These are phyloP conservation scores for Cladophialophora immunda DNA, from an alignment of 2,329 filamentous ascomycete species.

Conservation along the genomic window DNA sequence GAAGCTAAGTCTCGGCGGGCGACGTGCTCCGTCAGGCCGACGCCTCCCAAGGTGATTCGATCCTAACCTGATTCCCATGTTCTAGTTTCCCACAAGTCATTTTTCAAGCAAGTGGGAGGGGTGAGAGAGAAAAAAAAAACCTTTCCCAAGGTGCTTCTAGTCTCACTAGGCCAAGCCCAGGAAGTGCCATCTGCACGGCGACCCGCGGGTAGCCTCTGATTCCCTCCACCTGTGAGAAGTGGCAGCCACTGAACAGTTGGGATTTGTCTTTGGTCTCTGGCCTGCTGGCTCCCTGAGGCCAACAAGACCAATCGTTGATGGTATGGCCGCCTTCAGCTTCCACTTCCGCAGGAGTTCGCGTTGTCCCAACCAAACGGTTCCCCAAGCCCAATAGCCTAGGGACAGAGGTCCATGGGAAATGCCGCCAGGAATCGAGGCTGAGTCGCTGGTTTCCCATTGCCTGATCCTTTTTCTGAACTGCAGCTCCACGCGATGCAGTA, in stretches of 20 bases:
- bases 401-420: conserved; percentile 23
- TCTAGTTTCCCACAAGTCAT: conserved; percentile 21
- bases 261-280: conserved; percentile 26
- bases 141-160: conserved; percentile 25
- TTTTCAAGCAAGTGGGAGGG: conserved; percentile 12
- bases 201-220: conserved; percentile 28
- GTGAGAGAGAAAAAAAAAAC: conserved; percentile 22
- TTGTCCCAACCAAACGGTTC: conserved; percentile 18
- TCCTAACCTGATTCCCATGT: conserved; percentile 20
- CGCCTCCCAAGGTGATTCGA: conserved; percentile 27
- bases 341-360: conserved; percentile 19
- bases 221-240: conserved; percentile 22
- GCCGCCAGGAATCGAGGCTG: conserved; percentile 35
- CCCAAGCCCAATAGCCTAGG: conserved; percentile 16
- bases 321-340: conserved; percentile 20
- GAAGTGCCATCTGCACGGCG: conserved; percentile 30
- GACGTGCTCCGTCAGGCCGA: conserved; percentile 21
- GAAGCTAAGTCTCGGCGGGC: conserved; percentile 27
- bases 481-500: conserved; percentile 29
- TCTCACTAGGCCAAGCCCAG: conserved; percentile 32
- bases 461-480: conserved; percentile 9
- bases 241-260: conserved; percentile 12
- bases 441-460: conserved; percentile 31
- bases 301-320: conserved; percentile 13
- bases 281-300: conserved; percentile 7